Evolutionary conservation across 83 land plant species (phyloP), one percentile per base, ranked within the genome.

Genomic region (Diphasiastrum complanatum): DNA sequence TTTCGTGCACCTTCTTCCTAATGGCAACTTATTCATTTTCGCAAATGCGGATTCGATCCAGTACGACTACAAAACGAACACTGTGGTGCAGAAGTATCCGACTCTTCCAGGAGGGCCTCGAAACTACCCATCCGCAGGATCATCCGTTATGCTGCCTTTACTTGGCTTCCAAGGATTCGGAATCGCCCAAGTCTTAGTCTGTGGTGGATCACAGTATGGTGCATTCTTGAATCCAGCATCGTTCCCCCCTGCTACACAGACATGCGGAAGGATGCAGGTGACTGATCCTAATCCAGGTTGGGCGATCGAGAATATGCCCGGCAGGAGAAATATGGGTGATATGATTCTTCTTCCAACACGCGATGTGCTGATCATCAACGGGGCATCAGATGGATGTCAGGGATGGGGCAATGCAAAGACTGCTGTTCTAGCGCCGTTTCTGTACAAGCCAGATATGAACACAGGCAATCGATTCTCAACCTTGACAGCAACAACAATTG

Each of bases 321-420:
- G 53, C 65, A 1, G 65, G 64, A 18, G 67, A 0, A 33, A 22
- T 12, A 64, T 64, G 67, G 65, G 65, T 0, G 67, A 64, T n/a
- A 64, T 64, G 67, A 29, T 64, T 5, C 30, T 51, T 19, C 67
- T 54, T 32, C 67, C 67, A n/a, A 54, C 67, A 12, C 65, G 65
- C n/a, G 40, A 64, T 19, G 38, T 64, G 14, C 33, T 64, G 23
- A 64, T 64, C 67, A 64, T 64, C 20, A 64, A 64, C 14, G 67
- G 67, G 11, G 67, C 67, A 2, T 64, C 29, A 35, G 53, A 53
- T n/a, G 67, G 67, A 30, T 64, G 19, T 23, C 64, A 54, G 18
- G 67, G 67, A 0, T 64, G 40, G 30, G 60, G 57, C 5, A 2
- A 2, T 11, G 58, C 58, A 4, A 5, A 28, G 16, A 54, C 24